These are phyloP conservation scores for Sporobolomyces pararoseus DNA, from an alignment of 768 basidiomycete species.

Conservation along the genomic window DNA sequence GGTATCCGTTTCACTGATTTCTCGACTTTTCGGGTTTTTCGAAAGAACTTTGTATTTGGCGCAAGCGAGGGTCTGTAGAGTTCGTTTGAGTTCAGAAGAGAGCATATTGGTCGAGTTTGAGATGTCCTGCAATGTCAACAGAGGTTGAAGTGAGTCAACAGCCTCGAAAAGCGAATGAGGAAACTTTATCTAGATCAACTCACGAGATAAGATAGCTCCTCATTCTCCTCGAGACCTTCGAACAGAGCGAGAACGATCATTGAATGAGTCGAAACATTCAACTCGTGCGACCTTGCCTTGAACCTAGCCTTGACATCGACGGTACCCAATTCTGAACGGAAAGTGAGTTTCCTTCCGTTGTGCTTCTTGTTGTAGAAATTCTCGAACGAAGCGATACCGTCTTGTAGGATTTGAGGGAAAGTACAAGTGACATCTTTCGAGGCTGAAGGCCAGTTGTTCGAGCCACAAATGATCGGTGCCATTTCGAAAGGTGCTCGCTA, in stretches of 20 bases:
- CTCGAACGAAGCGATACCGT: conserved; percentile 72
- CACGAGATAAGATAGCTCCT: conserved; percentile 73
- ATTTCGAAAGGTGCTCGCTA: conserved; percentile 75
- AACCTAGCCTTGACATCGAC: conserved; percentile 83
- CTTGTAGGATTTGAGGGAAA: conserved; percentile 63
- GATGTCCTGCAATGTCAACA: conserved; percentile 63
- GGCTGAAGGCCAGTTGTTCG: conserved; percentile 91
- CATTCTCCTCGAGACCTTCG: conserved; percentile 64
- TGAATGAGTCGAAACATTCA: conserved; percentile 87
- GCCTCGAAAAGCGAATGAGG: no score
- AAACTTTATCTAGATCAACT: no score
- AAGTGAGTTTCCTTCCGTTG: conserved; percentile 81
- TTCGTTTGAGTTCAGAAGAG: conserved; percentile 76
- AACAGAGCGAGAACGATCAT: conserved; percentile 84
- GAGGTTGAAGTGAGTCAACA: background rate
- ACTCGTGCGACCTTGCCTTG: conserved; percentile 72
- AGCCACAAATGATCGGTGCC: conserved; percentile 87
- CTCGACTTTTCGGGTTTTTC: conserved; percentile 83
- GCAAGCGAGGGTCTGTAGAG: conserved; percentile 91
- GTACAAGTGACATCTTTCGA: conserved; percentile 61
- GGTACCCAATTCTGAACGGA: conserved; percentile 84
- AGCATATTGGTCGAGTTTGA: conserved; percentile 68
- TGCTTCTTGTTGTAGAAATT: conserved; percentile 84
- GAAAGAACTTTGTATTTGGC: conserved; percentile 87
- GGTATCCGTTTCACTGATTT: conserved; percentile 67